Evolutionary conservation across 139 green algal genomes (phyloP).

Genomic region (Eudorina sp.): DNA sequence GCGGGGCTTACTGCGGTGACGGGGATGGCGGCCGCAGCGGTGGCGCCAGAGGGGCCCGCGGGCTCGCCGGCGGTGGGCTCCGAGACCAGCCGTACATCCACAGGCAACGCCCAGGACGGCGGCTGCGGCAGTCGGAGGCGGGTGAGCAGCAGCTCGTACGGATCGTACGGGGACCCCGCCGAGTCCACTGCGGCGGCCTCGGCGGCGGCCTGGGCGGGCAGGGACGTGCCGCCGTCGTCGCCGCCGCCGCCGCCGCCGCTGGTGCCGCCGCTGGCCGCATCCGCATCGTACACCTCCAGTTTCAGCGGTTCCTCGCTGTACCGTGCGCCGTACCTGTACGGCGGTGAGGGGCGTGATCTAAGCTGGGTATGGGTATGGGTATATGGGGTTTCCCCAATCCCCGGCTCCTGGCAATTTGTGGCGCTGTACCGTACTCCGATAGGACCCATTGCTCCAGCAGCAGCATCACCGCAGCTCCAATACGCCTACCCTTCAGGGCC

Average conservation of each 20-base stretch:
- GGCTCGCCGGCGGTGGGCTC: background rate
- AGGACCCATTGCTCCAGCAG: no score
- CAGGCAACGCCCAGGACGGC: constrained; percentile 48
- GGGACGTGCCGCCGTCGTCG: background rate
- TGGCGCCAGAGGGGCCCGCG: background rate
- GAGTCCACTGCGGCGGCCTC: background rate
- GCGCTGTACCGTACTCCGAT: no score
- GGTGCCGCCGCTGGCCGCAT: no score
- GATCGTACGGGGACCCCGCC: background rate
- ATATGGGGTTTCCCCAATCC: background rate
- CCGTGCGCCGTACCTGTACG: constrained; percentile 65
- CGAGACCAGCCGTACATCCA: constrained; percentile 29
- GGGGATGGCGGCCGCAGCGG: no score
- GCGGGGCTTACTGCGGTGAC: no score
- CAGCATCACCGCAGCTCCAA: no score
- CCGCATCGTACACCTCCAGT: background rate
- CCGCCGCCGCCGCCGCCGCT: background rate
- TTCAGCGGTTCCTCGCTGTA: constrained; percentile 55
- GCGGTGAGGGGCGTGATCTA: no score
- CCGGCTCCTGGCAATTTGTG: constrained; percentile 1
- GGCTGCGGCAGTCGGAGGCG: constrained; percentile 37
- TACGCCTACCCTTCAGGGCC: no score
- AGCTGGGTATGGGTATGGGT: no score
- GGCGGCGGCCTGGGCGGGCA: background rate
- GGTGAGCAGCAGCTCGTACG: background rate